Conservation (phyloP, 2,329 filamentous ascomycete species). For the Pseudogymnoascus verrucosus region DNA sequence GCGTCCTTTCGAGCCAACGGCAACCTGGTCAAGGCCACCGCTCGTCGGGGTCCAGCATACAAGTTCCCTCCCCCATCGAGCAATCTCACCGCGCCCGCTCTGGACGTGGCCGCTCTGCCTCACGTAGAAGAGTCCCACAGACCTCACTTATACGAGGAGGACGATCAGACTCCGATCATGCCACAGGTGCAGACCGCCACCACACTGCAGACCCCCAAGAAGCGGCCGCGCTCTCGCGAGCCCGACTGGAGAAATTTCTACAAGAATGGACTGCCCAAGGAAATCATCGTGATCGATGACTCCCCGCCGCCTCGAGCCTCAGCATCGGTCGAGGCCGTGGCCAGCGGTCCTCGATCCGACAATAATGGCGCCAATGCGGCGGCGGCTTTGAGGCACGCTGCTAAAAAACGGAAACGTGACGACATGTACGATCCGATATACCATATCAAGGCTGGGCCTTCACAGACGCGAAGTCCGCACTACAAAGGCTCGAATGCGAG, state of each 20-base stretch:
- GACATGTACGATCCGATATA: constrained; percentile 62
- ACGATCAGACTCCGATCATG: not conserved
- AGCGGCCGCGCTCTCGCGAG: constrained; percentile 37
- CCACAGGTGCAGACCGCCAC: constrained; percentile 3
- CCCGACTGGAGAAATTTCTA: constrained; percentile 78
- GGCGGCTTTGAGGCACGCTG: constrained; percentile 50
- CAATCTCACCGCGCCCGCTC: constrained; percentile 22
- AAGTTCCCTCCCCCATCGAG: constrained; percentile 25
- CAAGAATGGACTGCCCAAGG: constrained; percentile 73
- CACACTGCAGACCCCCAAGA: constrained; percentile 29
- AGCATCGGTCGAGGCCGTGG: constrained; percentile 33
- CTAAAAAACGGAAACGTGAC: constrained; percentile 57
- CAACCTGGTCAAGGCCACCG: constrained; percentile 28
- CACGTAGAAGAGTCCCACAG: constrained; percentile 17
- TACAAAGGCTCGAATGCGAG: constrained; percentile 58
- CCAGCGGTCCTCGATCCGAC: constrained; percentile 29
- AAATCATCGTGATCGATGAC: constrained; percentile 76
- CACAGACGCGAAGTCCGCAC: constrained; percentile 64
- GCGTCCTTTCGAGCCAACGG: constrained; percentile 42
- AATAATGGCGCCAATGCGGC: constrained; percentile 8
- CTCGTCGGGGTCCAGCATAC: constrained; percentile 26
- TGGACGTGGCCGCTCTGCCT: constrained; percentile 20
- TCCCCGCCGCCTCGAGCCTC: constrained; percentile 44
- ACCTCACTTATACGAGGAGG: not conserved
- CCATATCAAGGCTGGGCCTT: constrained; percentile 58